Percentiles rank a stretch among this genome's conserved stretches.
These are phyloP conservation scores for Paracorniculantispora psalliotae DNA, from an alignment of 2,329 filamentous ascomycete species.

Conservation along the genomic window DNA sequence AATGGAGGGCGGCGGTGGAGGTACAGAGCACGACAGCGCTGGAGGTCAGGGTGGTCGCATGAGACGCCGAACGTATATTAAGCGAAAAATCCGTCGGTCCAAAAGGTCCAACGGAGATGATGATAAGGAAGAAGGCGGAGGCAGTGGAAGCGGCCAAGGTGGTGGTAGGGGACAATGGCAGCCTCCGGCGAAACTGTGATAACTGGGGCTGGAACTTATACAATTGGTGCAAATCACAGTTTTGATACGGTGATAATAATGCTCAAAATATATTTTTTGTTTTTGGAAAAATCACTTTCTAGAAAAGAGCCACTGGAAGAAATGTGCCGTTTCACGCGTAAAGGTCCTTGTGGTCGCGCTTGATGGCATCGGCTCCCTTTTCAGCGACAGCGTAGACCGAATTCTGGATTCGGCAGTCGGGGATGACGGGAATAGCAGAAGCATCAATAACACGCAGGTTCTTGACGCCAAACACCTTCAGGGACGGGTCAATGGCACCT, in stretches of 20 bases:
- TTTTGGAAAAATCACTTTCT: background rate
- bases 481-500: constrained; percentile 46
- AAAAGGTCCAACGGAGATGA: background rate
- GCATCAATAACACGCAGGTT: constrained; percentile 52
- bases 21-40: background rate
- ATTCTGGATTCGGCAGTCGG: constrained; percentile 54
- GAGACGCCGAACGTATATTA: background rate
- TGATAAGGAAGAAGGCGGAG: background rate
- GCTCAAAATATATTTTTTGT: background rate
- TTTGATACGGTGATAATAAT: background rate
- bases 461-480: constrained; percentile 50
- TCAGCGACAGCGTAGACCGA: constrained; percentile 57
- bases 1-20: background rate
- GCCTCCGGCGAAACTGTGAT: background rate
- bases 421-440: constrained; percentile 51
- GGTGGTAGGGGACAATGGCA: background rate
- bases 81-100: background rate
- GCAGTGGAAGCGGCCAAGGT: background rate
- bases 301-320: background rate
- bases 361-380: constrained; percentile 24
- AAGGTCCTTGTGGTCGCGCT: constrained; percentile 10
- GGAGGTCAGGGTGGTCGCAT: background rate
- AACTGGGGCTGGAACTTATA: too few relatives aligned
- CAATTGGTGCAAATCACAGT: background rate
- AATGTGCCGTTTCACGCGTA: background rate